Evolutionary conservation across 768 basidiomycete genomes (phyloP).

Genomic region (Tephrocybe sp.): DNA sequence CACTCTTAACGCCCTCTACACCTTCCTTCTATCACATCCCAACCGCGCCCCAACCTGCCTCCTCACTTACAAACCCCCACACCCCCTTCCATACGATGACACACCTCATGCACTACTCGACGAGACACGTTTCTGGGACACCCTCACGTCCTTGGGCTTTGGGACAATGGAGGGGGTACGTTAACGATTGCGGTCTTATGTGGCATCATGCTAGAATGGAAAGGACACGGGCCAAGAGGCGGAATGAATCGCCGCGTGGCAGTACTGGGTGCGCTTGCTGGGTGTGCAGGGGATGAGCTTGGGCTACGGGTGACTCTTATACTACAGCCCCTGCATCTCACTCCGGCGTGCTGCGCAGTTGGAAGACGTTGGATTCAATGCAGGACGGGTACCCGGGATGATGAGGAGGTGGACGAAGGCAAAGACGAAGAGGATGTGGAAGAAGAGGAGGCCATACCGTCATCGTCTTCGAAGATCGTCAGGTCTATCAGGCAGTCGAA

Average conservation of each 20-base stretch:
- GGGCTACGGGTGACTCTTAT: constrained; percentile 81
- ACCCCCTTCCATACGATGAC: constrained; percentile 57
- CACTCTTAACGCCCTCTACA: constrained; percentile 65
- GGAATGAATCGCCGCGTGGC: constrained; percentile 74
- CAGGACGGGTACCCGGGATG: constrained; percentile 38
- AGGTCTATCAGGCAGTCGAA: constrained; percentile 81
- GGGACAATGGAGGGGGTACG: constrained; percentile 57
- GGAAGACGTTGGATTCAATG: constrained; percentile 22
- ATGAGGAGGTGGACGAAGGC: constrained; percentile 27
- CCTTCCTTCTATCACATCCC: constrained; percentile 78
- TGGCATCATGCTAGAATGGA: constrained; percentile 83
- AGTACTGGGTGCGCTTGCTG: constrained; percentile 67
- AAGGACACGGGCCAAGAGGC: constrained; percentile 52
- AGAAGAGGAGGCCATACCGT: constrained; percentile 31
- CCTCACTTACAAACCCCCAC: constrained; percentile 75
- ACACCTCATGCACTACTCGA: constrained; percentile 73
- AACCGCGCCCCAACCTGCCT: constrained; percentile 83
- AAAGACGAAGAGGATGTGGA: constrained; percentile 30
- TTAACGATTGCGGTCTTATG: constrained; percentile 80
- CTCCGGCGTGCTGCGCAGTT: constrained; percentile 25
- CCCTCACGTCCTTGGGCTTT: constrained; percentile 72
- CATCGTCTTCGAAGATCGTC: constrained; percentile 38
- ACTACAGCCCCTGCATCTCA: constrained; percentile 65
- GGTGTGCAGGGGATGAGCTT: constrained; percentile 75
- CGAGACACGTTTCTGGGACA: constrained; percentile 87